These are phyloP conservation scores for Trametes meyenii DNA, from an alignment of 768 basidiomycete species.

Conservation along the genomic window DNA sequence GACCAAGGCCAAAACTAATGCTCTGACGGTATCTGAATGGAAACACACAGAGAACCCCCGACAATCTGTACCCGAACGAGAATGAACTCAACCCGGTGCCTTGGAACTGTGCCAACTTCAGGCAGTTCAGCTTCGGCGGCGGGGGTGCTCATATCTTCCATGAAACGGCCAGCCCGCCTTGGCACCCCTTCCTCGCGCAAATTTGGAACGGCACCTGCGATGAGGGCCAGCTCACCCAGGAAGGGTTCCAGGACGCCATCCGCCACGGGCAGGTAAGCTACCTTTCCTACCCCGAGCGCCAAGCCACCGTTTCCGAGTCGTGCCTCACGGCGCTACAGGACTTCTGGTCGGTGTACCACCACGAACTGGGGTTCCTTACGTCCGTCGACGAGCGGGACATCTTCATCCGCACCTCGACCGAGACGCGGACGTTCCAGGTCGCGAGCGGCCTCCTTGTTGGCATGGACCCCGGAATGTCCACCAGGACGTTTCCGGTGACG, in stretches of 20 bases:
- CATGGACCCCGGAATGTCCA: conserved; percentile 42
- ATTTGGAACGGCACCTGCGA: conserved; percentile 55
- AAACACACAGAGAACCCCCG: conserved; percentile 46
- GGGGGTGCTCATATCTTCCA: conserved; percentile 43
- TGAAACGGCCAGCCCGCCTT: conserved; percentile 38
- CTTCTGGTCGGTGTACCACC: conserved; percentile 44
- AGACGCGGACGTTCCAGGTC: conserved; percentile 51
- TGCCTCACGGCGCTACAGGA: conserved; percentile 37
- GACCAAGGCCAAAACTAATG: too few species aligned
- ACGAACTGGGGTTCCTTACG: conserved; percentile 40
- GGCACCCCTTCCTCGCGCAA: conserved; percentile 46
- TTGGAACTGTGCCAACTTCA: conserved; percentile 46
- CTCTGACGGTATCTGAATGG: neutral
- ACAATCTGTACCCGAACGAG: conserved; percentile 51
- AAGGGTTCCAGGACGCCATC: conserved; percentile 46
- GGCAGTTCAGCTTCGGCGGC: conserved; percentile 43
- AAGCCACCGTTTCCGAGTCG: neutral
- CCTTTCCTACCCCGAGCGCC: neutral
- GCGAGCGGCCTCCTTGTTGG: conserved; percentile 48
- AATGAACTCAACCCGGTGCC: conserved; percentile 40
- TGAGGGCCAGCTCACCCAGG: conserved; percentile 48
- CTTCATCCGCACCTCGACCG: conserved; percentile 47
- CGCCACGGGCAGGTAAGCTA: conserved; percentile 40
- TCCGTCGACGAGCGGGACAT: conserved; percentile 40
- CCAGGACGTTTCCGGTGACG: conserved; percentile 33